phyloP scores from a whole-genome alignment of 2,329 filamentous ascomycete genomes.

The Scolecobasidium constrictum region DNA sequence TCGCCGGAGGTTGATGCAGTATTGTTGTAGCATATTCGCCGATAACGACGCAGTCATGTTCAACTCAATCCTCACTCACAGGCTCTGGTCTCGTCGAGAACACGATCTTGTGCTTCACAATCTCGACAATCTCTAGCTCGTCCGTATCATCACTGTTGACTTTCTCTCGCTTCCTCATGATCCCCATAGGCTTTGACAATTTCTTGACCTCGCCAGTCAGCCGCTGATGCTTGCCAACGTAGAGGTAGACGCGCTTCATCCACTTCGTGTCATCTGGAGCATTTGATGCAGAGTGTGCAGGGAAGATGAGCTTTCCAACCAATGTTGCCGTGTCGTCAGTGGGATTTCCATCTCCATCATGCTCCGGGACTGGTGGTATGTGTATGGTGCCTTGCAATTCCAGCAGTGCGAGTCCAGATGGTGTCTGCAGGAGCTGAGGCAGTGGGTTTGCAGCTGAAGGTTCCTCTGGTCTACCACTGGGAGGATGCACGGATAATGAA shows the following conservation, averaged over 20 bases:
- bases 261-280: slow-evolving; percentile 50
- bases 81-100: slow-evolving; percentile 82
- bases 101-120: slow-evolving; percentile 76
- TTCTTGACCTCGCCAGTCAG: slow-evolving; percentile 87
- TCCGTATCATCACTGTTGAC: slow-evolving; percentile 17
- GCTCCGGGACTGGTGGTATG: slow-evolving; percentile 38
- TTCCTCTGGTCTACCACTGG: not conserved
- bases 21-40: not conserved
- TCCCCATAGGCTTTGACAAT: slow-evolving; percentile 62
- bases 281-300: slow-evolving; percentile 52
- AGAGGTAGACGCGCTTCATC: slow-evolving; percentile 86
- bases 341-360: slow-evolving; percentile 12
- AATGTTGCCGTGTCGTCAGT: slow-evolving; percentile 25
- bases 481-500: slow-evolving; percentile 3
- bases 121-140: slow-evolving; percentile 73
- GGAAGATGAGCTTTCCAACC: slow-evolving; percentile 69
- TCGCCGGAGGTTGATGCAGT: slow-evolving; percentile 4
- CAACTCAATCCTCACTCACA: slow-evolving; percentile 43
- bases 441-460: slow-evolving; percentile 43
- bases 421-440: slow-evolving; percentile 76
- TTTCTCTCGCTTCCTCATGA: slow-evolving; percentile 51
- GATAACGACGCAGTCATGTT: too few species aligned
- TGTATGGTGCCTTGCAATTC: slow-evolving; percentile 91
- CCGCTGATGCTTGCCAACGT: slow-evolving; percentile 79
- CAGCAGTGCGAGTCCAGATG: slow-evolving; percentile 76